Evolutionary conservation across 2,329 filamentous ascomycete genomes (phyloP), one percentile per base, ranked within the genome.

Genomic region (Exophiala dermatitidis): DNA sequence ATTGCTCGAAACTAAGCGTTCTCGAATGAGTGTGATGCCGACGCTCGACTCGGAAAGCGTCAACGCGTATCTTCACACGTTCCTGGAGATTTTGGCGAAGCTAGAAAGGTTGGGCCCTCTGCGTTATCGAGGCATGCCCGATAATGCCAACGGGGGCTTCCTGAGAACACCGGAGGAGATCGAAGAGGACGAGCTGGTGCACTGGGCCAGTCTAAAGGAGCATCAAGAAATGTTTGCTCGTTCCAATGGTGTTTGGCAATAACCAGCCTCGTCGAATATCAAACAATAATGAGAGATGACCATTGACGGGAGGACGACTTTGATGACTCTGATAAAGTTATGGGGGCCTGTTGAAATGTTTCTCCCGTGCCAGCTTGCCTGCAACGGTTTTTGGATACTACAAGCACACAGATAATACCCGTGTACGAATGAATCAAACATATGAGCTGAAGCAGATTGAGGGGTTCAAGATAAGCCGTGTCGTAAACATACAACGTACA

Each of bases 191-290:
- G 88, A 93, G 68, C 69, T 93, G 60, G 76, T 81, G 19, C 77
- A 82, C 54, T 95, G 89, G 89, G 85, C 86, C 0, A 87, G 86
- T 66, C 69, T 95, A 59, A 78, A 86, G 54, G 85, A 91, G 48
- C 86, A 87, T 60, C 89, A 94, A 69, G 69, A 84, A 57, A 82
- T 83, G 52, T 88, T 90, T 65, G 79, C 60, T n/a, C 48, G 53
- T 28, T 44, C 49, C 28, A 59, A 40, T 29, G 51, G 48, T 6
- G 52, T 57, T 45, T 59, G 54, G 57, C 57, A 26, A 40, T 28
- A 12, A 38, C 33, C 5, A 29, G 30, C 19, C 6, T 31, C 12
- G 12, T 7, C 26, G n/a, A 28, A 26, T 3, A 26, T 5, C 3
- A 40, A 12, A 30, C 29, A 38, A 31, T 47, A 42, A 54, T 47